Percentiles rank a stretch among this genome's conserved stretches.
phyloP scores from a whole-genome alignment of 495 filamentous ascomycete species.

The Lasiosphaeria hispida region DNA sequence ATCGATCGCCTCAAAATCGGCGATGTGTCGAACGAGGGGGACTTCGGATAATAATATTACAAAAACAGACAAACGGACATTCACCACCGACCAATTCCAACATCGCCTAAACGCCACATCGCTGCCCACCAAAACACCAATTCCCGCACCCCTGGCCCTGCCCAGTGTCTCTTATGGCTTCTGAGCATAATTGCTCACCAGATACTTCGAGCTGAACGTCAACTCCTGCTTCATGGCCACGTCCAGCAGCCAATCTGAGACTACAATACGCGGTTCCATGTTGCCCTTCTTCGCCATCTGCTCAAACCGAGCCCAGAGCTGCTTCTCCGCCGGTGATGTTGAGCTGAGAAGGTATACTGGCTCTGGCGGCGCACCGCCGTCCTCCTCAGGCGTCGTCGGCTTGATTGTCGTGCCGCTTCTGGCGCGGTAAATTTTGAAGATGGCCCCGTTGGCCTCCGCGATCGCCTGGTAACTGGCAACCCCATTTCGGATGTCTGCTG shows the following conservation, averaged over 20 bases:
- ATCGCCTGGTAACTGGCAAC: slow-evolving; percentile 81
- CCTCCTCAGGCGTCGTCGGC: slow-evolving; percentile 55
- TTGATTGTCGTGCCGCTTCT: slow-evolving; percentile 58
- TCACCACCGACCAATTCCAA: too few relatives aligned
- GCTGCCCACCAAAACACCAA: neutral
- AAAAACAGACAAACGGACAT: too few relatives aligned
- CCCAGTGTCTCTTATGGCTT: neutral
- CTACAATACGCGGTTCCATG: slow-evolving; percentile 73
- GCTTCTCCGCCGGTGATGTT: slow-evolving; percentile 59
- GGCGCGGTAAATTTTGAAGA: slow-evolving; percentile 74
- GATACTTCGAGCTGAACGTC: slow-evolving; percentile 61
- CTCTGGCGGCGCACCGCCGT: slow-evolving; percentile 55
- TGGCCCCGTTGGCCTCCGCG: slow-evolving; percentile 82
- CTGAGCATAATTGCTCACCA: slow-evolving; percentile 29
- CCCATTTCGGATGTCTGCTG: slow-evolving; percentile 71
- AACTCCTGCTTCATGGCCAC: slow-evolving; percentile 83
- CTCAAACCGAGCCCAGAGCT: slow-evolving; percentile 76
- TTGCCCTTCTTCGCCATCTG: slow-evolving; percentile 68
- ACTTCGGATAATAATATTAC: too few relatives aligned
- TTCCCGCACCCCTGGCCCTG: neutral
- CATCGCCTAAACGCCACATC: too few relatives aligned
- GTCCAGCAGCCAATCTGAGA: slow-evolving; percentile 83
- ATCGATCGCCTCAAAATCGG: too few relatives aligned
- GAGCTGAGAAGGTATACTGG: slow-evolving; percentile 78
- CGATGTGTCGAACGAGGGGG: too few relatives aligned